Evolutionary conservation across 2,329 filamentous ascomycete species (phyloP).

Genomic region (Aspergillus thermomutatus): DNA sequence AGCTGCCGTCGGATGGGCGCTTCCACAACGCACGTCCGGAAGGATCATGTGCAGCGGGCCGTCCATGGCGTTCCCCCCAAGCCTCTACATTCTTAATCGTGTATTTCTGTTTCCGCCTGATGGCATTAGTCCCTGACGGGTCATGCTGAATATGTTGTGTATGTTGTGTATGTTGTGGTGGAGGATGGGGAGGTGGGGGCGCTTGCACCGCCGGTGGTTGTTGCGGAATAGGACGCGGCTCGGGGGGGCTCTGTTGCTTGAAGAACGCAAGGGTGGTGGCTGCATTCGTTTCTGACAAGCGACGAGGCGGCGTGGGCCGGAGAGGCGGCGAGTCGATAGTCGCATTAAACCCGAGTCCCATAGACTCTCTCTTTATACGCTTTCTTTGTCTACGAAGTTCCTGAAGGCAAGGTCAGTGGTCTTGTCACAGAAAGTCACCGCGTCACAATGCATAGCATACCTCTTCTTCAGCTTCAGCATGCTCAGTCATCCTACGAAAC

Average conservation of each 20-base stretch:
- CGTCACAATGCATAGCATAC: constrained; percentile 22
- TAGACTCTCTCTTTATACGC: constrained; percentile 39
- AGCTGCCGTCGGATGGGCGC: constrained; percentile 35
- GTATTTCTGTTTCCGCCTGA: constrained; percentile 41
- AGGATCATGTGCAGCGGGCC: constrained; percentile 39
- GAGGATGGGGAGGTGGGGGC: constrained; percentile 18
- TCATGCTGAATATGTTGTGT: constrained; percentile 27
- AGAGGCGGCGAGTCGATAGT: constrained; percentile 35
- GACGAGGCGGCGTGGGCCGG: constrained; percentile 36
- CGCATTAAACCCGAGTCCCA: constrained; percentile 36
- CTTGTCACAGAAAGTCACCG: neutral
- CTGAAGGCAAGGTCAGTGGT: constrained; percentile 16
- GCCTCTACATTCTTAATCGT: constrained; percentile 42
- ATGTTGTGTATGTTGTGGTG: constrained; percentile 22
- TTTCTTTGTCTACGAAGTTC: constrained; percentile 40
- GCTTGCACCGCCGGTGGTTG: constrained; percentile 25
- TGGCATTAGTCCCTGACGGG: constrained; percentile 22
- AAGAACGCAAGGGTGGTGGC: constrained; percentile 41
- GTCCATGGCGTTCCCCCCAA: constrained; percentile 41
- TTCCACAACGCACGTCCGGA: constrained; percentile 40
- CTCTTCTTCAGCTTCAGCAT: constrained; percentile 40
- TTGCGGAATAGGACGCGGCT: constrained; percentile 30
- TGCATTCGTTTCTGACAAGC: constrained; percentile 40
- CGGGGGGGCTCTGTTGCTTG: constrained; percentile 40
- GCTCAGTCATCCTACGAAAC: constrained; percentile 38